These are phyloP conservation scores for Macadamia tetraphylla DNA, from an alignment of 164 flowering plant genomes.

Conservation along the genomic window DNA sequence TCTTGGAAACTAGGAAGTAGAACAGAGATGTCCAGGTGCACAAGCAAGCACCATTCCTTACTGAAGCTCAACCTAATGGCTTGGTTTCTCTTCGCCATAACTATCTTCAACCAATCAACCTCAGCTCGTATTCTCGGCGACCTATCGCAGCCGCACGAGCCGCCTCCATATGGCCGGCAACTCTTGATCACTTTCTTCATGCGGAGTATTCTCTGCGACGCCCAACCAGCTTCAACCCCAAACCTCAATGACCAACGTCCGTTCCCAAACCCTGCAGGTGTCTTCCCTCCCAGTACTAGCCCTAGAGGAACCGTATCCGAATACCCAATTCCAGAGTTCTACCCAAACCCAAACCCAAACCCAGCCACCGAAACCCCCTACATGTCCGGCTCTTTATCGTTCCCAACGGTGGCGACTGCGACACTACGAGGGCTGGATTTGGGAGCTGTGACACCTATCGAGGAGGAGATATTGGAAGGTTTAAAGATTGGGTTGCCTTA, in stretches of 20 bases:
- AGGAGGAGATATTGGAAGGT: constrained; percentile 21
- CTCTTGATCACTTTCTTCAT: constrained; percentile 26
- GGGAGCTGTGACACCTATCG: constrained; percentile 24
- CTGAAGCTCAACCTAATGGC: background rate
- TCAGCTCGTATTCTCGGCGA: constrained; percentile 26
- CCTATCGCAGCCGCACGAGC: constrained; percentile 16
- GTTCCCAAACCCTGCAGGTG: constrained; percentile 26
- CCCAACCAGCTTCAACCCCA: constrained; percentile 8
- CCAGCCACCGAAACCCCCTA: constrained; percentile 22
- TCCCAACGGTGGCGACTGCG: constrained; percentile 26
- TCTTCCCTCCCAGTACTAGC: constrained; percentile 21
- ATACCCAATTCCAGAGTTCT: constrained; percentile 20
- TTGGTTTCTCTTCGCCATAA: constrained; percentile 12
- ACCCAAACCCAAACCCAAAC: constrained; percentile 14
- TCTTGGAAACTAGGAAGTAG: too few relatives aligned
- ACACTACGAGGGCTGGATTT: constrained; percentile 29
- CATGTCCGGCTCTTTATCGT: constrained; percentile 10
- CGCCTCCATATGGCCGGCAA: constrained; percentile 3
- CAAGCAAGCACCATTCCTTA: background rate
- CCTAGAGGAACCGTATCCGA: constrained; percentile 1
- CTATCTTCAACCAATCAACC: constrained; percentile 14
- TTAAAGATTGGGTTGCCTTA: constrained; percentile 11
- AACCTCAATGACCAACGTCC: constrained; percentile 20
- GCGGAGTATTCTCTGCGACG: constrained; percentile 18
- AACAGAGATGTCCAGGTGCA: background rate